Percentiles rank a stretch among this genome's conserved stretches.
Conservation (phyloP, 2,329 filamentous ascomycete species). For the Diplocarpon rosae region DNA sequence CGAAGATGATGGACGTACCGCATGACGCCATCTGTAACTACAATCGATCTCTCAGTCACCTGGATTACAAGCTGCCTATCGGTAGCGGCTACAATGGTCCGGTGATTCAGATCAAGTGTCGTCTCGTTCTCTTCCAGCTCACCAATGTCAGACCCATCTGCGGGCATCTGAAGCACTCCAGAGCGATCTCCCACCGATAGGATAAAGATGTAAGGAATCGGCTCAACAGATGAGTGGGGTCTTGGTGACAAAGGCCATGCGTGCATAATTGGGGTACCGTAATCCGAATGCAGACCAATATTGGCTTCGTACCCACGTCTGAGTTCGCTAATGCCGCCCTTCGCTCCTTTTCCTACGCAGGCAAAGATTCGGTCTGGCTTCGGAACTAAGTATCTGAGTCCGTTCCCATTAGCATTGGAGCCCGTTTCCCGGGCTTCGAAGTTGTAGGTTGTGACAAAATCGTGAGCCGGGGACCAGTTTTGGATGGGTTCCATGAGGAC, state of each 20-base stretch:
- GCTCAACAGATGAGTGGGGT: slow-evolving; percentile 6
- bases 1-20: slow-evolving; percentile 13
- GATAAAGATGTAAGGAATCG: slow-evolving; percentile 20
- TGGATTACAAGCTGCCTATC: slow-evolving; percentile 36
- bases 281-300: slow-evolving; percentile 47
- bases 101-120: slow-evolving; percentile 40
- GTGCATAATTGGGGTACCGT: slow-evolving; percentile 36
- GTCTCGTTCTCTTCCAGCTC: slow-evolving; percentile 33
- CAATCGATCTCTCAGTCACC: slow-evolving; percentile 37
- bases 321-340: slow-evolving; percentile 56
- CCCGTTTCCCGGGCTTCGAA: slow-evolving; percentile 1
- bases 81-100: slow-evolving; percentile 39
- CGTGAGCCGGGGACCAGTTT: slow-evolving; percentile 42
- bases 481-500: slow-evolving; percentile 49
- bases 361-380: slow-evolving; percentile 51
- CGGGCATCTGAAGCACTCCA: slow-evolving; percentile 34
- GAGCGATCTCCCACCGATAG: slow-evolving; percentile 23
- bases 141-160: slow-evolving; percentile 35
- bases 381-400: slow-evolving; percentile 12
- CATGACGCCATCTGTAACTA: slow-evolving; percentile 10
- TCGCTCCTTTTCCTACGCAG: slow-evolving; percentile 51
- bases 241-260: slow-evolving; percentile 40
- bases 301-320: slow-evolving; percentile 59
- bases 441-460: slow-evolving; percentile 34
- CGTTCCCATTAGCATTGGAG: slow-evolving; percentile 28